These are phyloP conservation scores for Colletotrichum tofieldiae DNA, from an alignment of 2,329 filamentous ascomycete genomes.

Conservation along the genomic window DNA sequence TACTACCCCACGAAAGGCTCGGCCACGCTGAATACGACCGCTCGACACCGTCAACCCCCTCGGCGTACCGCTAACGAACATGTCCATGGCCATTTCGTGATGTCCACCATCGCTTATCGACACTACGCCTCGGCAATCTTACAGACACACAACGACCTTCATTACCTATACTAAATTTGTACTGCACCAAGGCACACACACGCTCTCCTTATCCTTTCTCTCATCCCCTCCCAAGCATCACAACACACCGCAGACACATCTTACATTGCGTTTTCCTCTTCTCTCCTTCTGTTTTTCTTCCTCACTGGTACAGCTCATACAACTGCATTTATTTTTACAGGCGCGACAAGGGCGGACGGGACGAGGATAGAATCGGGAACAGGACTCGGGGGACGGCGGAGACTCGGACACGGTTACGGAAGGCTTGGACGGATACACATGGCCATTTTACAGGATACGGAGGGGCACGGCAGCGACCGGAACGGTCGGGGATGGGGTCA, in stretches of 20 bases:
- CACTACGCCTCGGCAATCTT: conserved; percentile 38
- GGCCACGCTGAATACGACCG: conserved; percentile 13
- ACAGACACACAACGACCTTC: neutral
- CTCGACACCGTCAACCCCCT: neutral
- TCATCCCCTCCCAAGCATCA: neutral
- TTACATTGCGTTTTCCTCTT: neutral
- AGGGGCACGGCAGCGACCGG: conserved; percentile 3
- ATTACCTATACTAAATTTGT: neutral
- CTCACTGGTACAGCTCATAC: conserved; percentile 27
- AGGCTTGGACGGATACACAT: neutral
- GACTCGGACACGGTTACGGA: neutral
- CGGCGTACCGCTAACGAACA: neutral
- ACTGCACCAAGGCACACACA: neutral
- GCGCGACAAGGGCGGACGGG: conserved; percentile 7
- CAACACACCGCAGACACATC: neutral
- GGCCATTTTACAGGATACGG: conserved; percentile 10
- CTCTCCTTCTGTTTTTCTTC: neutral
- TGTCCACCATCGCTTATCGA: conserved; percentile 35
- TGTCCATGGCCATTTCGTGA: neutral
- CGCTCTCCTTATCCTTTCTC: neutral
- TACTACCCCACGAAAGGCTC: conserved; percentile 10
- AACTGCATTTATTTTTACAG: conserved; percentile 32
- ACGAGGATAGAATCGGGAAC: conserved; percentile 1
- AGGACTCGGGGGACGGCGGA: neutral
- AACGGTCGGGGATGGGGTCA: conserved; percentile 14